Evolutionary conservation across 768 basidiomycete genomes (phyloP), one percentile per base, ranked within the genome.

Genomic region (Tricholoma furcatifolium): DNA sequence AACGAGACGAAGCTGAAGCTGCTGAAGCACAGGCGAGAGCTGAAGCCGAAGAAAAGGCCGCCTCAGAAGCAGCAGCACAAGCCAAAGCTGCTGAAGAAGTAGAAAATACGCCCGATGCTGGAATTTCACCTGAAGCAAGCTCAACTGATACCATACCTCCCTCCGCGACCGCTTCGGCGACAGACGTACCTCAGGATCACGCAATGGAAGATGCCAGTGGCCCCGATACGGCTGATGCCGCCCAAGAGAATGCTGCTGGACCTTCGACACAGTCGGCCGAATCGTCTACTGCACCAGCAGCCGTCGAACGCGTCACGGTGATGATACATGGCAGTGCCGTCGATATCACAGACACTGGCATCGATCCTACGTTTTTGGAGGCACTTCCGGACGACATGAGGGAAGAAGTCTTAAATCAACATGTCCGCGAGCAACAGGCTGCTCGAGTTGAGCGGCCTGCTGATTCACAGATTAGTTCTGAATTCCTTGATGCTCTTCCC

Each of bases 311-410:
- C 32, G 78, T 96, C 23, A 93, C 91, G 1, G 88, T 99, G 62
- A 80, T 83, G 72, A 92, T 99, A 48, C 91, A 94, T 67, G 97
- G 97, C 47, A 91, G 83, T 57, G 78, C 86, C 6, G 92, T 98
- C 23, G 97, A 99, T 65, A 99, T 99, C 66, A 99, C 97, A 2
- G 94, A 98, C 62, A 96, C 94, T 34, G 97, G 97, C 4, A 98
- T 99, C 64, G 97, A 99, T 66, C 93, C 95, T 2, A 94, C 93
- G 5, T 99, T 99, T 80, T 75, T 99, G 52, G 94, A 98, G 71
- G 97, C 97, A 21, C 73, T 99, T 8, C 97, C 97, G 0, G 97
- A 99, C 65, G 96, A 98, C 59, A 98, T 99, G 88, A 84, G 97
- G 46, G 96, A 97, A 65, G 97, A 99, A 65, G 93, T 99, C 32